Evolutionary conservation across 148 eudicot genomes (phyloP).

Genomic region (Rhododendron ferrugineum): DNA sequence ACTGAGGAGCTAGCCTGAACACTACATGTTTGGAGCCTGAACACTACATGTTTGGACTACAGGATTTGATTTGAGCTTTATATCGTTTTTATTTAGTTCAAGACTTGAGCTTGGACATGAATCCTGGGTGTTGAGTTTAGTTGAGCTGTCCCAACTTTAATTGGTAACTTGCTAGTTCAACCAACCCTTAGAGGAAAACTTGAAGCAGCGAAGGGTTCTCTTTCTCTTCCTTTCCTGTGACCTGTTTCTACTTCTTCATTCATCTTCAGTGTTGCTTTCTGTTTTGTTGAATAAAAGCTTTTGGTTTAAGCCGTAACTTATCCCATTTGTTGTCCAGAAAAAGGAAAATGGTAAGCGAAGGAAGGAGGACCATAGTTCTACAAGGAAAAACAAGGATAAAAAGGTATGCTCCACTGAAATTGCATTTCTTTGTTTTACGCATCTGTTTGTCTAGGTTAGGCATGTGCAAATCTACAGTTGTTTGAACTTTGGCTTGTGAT

Average conservation of each 20-base stretch:
- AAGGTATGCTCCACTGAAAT: constrained; percentile 34
- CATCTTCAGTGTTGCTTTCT: neutral
- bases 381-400: constrained; percentile 72
- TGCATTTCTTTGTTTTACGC: neutral
- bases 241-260: neutral
- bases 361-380: constrained; percentile 57
- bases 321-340: constrained; percentile 40
- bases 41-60: neutral
- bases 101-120: neutral
- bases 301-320: neutral
- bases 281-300: neutral
- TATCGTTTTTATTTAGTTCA: neutral
- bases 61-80: neutral
- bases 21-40: neutral
- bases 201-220: neutral
- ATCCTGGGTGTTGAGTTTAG: neutral
- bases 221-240: neutral
- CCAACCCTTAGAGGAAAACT: neutral
- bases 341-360: constrained; percentile 77
- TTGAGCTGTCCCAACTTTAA: neutral
- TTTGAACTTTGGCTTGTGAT: constrained; percentile 1
- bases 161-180: neutral
- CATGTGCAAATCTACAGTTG: neutral
- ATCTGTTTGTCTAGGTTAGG: neutral
- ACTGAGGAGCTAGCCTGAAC: neutral